phyloP scores from a whole-genome alignment of 2,329 filamentous ascomycete species.

The Penicillium polonicum region DNA sequence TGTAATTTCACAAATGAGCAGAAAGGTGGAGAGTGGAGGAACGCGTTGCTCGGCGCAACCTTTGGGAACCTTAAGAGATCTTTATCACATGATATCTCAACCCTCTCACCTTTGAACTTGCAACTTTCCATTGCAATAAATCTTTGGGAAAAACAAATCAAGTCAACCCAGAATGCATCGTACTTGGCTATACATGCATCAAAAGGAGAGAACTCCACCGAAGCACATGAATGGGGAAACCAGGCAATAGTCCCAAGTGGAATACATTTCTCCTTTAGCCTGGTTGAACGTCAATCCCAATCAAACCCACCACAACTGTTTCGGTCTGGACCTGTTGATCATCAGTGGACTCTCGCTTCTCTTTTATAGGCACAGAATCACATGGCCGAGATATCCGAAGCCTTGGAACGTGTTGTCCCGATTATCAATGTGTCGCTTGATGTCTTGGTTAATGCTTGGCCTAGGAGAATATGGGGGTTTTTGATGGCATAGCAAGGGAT shows the following conservation, averaged over 20 bases:
- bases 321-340: constrained; percentile 23
- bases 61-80: neutral
- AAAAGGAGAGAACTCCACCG: neutral
- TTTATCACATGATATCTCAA: constrained; percentile 1
- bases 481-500: neutral
- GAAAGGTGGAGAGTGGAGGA: neutral
- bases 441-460: constrained; percentile 13
- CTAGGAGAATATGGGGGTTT: neutral
- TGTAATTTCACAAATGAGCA: neutral
- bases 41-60: neutral
- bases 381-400: neutral
- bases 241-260: neutral
- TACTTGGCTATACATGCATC: neutral
- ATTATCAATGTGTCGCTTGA: neutral
- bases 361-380: neutral
- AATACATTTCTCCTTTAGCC: neutral
- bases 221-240: neutral
- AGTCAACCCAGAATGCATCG: neutral
- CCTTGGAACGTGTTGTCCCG: too few relatives aligned
- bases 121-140: neutral
- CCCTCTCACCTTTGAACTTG: neutral
- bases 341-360: neutral
- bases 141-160: neutral
- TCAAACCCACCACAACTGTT: constrained; percentile 13
- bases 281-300: constrained; percentile 18